Conservation (phyloP, 2,329 filamentous ascomycete genomes). For the Pezicula neosporulosa region DNA sequence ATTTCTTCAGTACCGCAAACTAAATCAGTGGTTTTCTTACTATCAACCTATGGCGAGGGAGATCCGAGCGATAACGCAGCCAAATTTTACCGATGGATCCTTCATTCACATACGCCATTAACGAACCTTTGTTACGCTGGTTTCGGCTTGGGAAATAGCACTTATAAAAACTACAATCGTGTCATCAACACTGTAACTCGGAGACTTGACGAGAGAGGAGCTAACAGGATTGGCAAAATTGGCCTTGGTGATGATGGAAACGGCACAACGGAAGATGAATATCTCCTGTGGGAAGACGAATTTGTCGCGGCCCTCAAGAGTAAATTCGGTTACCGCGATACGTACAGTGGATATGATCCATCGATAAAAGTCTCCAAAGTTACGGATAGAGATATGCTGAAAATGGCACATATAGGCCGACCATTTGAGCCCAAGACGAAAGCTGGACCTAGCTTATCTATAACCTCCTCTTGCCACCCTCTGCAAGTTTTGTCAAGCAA, state of each 20-base stretch:
- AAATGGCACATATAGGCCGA: not conserved
- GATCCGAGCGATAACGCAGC: conserved; percentile 1
- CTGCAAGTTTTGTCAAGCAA: not conserved
- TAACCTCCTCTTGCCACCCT: not conserved
- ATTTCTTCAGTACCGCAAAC: not conserved
- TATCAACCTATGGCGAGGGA: conserved; percentile 4
- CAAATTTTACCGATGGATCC: not conserved
- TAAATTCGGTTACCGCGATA: not conserved
- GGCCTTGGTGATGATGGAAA: conserved; percentile 2
- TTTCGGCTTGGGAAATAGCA: conserved; percentile 3
- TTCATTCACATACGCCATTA: not conserved
- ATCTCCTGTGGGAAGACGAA: not conserved
- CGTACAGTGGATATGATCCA: not conserved
- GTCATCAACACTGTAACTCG: not conserved
- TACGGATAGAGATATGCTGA: not conserved
- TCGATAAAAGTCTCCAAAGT: not conserved
- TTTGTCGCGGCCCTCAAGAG: not conserved
- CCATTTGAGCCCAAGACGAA: not conserved
- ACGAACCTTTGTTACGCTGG: not conserved
- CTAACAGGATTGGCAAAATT: not conserved
- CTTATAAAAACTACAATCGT: conserved; percentile 3
- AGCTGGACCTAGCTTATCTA: not conserved
- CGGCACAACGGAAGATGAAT: conserved; percentile 1
- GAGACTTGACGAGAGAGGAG: not conserved
- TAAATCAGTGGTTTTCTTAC: not conserved